phyloP scores from a whole-genome alignment of 352 stramenopile species.

The Globisporangium sylvaticum region DNA sequence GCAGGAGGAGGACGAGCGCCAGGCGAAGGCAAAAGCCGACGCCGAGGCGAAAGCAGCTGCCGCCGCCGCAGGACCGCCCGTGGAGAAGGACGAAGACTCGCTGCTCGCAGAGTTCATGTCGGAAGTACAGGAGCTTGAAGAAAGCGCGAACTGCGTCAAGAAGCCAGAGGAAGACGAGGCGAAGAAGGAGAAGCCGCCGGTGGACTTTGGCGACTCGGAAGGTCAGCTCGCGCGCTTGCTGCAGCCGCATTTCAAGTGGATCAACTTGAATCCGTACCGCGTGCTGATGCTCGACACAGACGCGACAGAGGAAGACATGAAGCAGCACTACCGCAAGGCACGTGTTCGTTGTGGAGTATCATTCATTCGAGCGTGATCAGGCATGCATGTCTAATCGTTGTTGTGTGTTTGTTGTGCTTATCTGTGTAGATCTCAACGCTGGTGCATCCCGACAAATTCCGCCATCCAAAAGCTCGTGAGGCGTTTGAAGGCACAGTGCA shows the following conservation, averaged over 20 bases:
- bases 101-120: slow-evolving; percentile 80
- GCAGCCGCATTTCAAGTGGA: slow-evolving; percentile 79
- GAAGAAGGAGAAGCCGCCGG: slow-evolving; percentile 43
- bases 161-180: slow-evolving; percentile 35
- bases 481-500: slow-evolving; percentile 73
- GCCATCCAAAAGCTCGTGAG: slow-evolving; percentile 64
- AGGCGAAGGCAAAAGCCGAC: slow-evolving; percentile 20
- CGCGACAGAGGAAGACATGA: slow-evolving; percentile 87
- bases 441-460: slow-evolving; percentile 87
- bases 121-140: slow-evolving; percentile 80
- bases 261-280: slow-evolving; percentile 87
- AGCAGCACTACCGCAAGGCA: slow-evolving; percentile 89
- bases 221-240: slow-evolving; percentile 60
- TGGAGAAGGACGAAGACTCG: slow-evolving; percentile 40
- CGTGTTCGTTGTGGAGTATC: neutral
- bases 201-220: slow-evolving; percentile 71
- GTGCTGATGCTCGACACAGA: slow-evolving; percentile 87
- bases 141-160: slow-evolving; percentile 73
- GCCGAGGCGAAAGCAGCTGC: slow-evolving; percentile 16
- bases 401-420: neutral
- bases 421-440: slow-evolving; percentile 68
- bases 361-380: neutral
- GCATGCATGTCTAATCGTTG: neutral
- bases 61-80: slow-evolving; percentile 9
- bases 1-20: slow-evolving; percentile 17